Evolutionary conservation across 1,284 basidiomycete species (phyloP), one percentile per base, ranked within the genome.

Genomic region (Agaricales sp.): DNA sequence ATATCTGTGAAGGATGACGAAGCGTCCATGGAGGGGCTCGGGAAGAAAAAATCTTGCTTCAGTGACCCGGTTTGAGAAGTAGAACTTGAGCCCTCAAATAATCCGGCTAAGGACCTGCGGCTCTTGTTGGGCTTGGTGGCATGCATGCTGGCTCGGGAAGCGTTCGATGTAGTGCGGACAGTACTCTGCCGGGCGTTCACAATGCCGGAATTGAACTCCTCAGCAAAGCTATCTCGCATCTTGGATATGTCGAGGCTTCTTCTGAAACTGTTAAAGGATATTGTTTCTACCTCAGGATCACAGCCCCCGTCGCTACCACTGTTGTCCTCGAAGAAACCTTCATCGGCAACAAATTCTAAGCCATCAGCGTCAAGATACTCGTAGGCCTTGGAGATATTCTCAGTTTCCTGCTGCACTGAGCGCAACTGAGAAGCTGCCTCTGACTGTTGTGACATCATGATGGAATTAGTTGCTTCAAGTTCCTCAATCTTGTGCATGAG

Each of bases 401-500:
- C 76, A 1, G 81, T 80, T 55, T 91, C 87, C 50, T 73, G 69
- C 53, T 83, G 80, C 4, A 85, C 84, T 2, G 75, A 72, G n/a
- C 74, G 73, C 20, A 90, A 67, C 50, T 80, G 77, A 22, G 66
- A 64, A 13, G 74, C 67, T 1, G 87, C 84, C 52, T 76, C 73
- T 1, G 63, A 62, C 58, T 90, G 84, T 59, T 89, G 77, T 52
- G 75, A 68, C 43, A 79, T 66, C 53, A 94, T 88, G 53, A 77
- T 71, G 14, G 70, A 55, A 59, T 95, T 89, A 11, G 86, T 75
- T 50, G 82, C 71, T 59, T 91, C 84, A 0, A 92, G 69, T 60
- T 92, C 89, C 22, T 75, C 69, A 47, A 92, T 84, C 65, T 91
- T 92, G n/a, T 67, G 58, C 24, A 91, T 63, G 2, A 92, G 74